phyloP scores from a whole-genome alignment of 169 alveolate genomes.

The Plasmodium knowlesi region DNA sequence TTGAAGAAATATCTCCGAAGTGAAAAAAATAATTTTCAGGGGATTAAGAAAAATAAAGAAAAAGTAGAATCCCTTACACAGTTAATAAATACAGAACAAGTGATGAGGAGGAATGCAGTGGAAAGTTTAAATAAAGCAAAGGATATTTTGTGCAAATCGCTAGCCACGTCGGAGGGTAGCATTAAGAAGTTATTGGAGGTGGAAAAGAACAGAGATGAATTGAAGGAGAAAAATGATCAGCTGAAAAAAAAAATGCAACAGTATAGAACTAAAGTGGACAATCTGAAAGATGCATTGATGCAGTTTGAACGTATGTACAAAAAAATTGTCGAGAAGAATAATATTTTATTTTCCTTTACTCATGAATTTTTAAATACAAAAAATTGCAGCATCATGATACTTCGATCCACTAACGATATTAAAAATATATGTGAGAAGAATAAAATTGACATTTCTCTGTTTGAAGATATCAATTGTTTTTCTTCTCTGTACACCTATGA shows the following conservation, averaged over 20 bases:
- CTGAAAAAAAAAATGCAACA: not conserved
- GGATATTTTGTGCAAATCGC: conserved; percentile 28
- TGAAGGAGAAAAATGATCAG: conserved; percentile 10
- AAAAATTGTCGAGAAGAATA: conserved; percentile 22
- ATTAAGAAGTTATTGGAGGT: not conserved
- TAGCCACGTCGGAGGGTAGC: conserved; percentile 22
- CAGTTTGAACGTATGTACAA: conserved; percentile 16
- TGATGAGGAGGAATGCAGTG: not conserved
- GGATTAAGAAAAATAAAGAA: not conserved
- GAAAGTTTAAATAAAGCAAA: conserved; percentile 30
- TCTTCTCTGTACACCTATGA: conserved; percentile 46
- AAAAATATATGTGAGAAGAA: not conserved
- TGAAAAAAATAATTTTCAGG: conserved; percentile 11
- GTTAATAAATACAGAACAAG: not conserved
- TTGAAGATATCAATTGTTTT: not conserved
- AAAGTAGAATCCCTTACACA: not conserved
- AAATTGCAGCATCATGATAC: conserved; percentile 22
- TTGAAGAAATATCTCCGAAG: not conserved
- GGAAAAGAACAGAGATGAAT: conserved; percentile 18
- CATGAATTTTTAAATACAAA: conserved; percentile 50
- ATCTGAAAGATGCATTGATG: conserved; percentile 18
- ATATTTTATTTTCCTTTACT: conserved; percentile 38
- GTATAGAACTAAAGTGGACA: not conserved
- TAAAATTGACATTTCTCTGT: not conserved
- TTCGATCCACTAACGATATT: conserved; percentile 10